phyloP scores from a whole-genome alignment of 225 moss, liverwort and hornwort species.

The Pleurozium schreberi region DNA sequence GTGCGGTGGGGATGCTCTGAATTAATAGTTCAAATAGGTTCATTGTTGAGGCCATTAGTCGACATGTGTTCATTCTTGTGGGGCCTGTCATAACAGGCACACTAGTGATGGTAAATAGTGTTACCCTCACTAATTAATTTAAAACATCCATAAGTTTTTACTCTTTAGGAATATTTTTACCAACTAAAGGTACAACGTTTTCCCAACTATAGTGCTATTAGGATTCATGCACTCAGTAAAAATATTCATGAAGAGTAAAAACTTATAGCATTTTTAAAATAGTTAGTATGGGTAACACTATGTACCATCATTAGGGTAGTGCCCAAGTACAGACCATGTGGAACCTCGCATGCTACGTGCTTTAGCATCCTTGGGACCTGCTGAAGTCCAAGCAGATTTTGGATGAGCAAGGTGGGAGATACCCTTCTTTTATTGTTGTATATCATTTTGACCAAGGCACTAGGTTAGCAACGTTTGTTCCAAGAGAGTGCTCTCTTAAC shows the following conservation, averaged over 20 bases:
- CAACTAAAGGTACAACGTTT: too few relatives aligned
- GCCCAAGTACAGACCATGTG: constrained; percentile 88
- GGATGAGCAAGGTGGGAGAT: constrained; percentile 66
- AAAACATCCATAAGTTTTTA: too few relatives aligned
- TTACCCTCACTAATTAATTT: too few relatives aligned
- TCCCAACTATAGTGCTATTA: too few relatives aligned
- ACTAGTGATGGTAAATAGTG: too few relatives aligned
- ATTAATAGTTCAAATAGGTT: neutral
- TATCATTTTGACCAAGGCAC: neutral
- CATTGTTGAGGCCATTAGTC: neutral
- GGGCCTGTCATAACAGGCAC: constrained; percentile 21
- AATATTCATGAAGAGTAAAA: too few relatives aligned
- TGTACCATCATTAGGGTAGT: too few relatives aligned
- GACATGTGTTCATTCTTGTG: neutral
- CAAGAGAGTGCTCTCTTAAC: neutral
- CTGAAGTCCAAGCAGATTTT: constrained; percentile 70
- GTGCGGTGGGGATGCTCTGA: too few relatives aligned
- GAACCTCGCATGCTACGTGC: constrained; percentile 91
- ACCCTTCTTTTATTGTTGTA: neutral
- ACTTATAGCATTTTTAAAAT: too few relatives aligned
- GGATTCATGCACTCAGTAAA: too few relatives aligned
- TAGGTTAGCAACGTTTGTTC: neutral
- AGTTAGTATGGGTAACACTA: too few relatives aligned
- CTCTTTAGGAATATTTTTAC: too few relatives aligned
- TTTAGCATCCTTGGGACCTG: constrained; percentile 74